Conservation (phyloP, 768 basidiomycete genomes). For the Clathrus columnatus region DNA sequence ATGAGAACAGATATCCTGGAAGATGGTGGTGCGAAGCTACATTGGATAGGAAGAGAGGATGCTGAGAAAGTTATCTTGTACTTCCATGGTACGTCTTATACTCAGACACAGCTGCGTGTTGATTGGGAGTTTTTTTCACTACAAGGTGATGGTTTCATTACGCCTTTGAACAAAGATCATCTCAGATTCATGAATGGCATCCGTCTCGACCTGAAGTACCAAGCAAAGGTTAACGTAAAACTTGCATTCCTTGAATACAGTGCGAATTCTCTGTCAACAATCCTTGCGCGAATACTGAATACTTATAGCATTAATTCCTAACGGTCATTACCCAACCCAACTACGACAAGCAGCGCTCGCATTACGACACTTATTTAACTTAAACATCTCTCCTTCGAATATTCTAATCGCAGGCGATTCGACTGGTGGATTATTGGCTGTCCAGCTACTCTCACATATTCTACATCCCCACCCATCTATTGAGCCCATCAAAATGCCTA, state of each 20-base stretch:
- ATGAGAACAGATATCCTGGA: background rate
- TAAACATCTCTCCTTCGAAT: constrained; percentile 14
- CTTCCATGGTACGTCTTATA: background rate
- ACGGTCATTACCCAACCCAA: constrained; percentile 14
- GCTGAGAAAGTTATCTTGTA: constrained; percentile 4
- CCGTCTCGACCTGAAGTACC: background rate
- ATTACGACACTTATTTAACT: constrained; percentile 13
- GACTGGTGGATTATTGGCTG: constrained; percentile 16
- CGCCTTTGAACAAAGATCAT: background rate
- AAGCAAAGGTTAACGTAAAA: background rate
- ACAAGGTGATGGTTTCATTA: constrained; percentile 5
- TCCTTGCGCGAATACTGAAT: background rate
- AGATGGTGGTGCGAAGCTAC: constrained; percentile 6
- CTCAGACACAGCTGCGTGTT: background rate
- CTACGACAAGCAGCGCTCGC: constrained; percentile 14
- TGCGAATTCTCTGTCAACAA: background rate
- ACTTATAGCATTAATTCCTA: constrained; percentile 13
- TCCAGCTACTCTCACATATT: constrained; percentile 16
- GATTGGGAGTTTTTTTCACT: background rate
- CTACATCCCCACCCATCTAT: constrained; percentile 14
- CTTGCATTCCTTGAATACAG: constrained; percentile 7
- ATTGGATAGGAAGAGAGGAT: constrained; percentile 5
- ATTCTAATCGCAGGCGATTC: constrained; percentile 17
- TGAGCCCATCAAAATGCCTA: background rate
- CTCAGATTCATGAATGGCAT: background rate